phyloP scores from a whole-genome alignment of 306 rosid genomes.

The Trifolium subterraneum region DNA sequence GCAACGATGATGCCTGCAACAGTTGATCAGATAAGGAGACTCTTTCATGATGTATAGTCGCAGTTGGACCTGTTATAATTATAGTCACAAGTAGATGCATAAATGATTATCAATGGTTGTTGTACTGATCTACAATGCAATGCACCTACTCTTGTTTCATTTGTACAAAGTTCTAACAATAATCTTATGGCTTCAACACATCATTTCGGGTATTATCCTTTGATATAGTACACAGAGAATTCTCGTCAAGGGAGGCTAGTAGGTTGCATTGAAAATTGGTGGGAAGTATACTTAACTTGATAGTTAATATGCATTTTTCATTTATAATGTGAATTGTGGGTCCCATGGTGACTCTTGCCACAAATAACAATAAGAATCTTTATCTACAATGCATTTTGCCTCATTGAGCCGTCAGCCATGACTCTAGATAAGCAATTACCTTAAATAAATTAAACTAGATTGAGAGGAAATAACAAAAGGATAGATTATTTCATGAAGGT shows the following conservation, averaged over 20 bases:
- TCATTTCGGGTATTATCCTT: not conserved
- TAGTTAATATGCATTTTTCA: not conserved
- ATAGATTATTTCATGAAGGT: no score
- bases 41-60: conserved; percentile 84
- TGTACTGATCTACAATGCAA: conserved; percentile 5
- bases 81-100: not conserved
- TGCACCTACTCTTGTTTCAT: no score
- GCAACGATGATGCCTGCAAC: conserved; percentile 76
- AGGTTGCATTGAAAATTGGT: not conserved
- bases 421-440: not conserved
- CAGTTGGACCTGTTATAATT: conserved; percentile 1
- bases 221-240: no score
- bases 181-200: not conserved
- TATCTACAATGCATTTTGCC: not conserved
- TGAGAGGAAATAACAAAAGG: no score
- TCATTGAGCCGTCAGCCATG: not conserved
- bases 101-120: conserved; percentile 17
- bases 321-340: not conserved
- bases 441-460: no score
- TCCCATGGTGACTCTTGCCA: not conserved
- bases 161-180: conserved; percentile 12
- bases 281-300: not conserved
- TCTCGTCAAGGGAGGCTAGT: not conserved
- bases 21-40: conserved; percentile 86
- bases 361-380: not conserved